phyloP scores from a whole-genome alignment of 176 grass and related monocot species.

The Aegilops bicornis region DNA sequence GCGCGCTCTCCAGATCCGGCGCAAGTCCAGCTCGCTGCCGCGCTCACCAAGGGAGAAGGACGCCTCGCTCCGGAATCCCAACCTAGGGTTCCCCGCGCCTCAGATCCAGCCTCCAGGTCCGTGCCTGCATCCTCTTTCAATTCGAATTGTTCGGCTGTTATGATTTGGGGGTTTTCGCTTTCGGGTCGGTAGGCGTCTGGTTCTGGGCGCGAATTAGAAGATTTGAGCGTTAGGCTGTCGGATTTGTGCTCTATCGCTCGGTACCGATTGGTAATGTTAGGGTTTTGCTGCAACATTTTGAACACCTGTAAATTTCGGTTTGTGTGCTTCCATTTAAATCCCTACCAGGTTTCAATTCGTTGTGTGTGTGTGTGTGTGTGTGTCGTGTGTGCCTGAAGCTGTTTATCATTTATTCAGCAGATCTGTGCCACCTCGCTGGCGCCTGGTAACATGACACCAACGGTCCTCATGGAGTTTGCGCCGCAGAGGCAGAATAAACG shows the following conservation, averaged over 20 bases:
- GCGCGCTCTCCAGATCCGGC: constrained; percentile 15
- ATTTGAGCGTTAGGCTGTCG: neutral
- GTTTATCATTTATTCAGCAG: constrained; percentile 16
- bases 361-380: neutral
- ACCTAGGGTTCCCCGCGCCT: neutral
- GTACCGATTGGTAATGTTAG: neutral
- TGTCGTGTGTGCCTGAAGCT: neutral
- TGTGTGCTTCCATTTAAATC: neutral
- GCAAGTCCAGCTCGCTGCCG: constrained; percentile 3
- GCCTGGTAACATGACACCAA: constrained; percentile 61
- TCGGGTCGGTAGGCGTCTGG: neutral
- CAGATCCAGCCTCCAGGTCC: constrained; percentile 47
- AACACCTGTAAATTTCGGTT: neutral
- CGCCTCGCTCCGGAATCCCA: neutral
- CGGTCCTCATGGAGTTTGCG: constrained; percentile 51
- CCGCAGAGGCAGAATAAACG: constrained; percentile 55
- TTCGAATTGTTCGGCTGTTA: neutral
- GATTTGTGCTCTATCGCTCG: neutral
- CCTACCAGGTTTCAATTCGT: neutral
- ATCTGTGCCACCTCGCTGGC: too few species aligned
- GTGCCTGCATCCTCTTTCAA: neutral
- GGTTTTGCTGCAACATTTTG: constrained; percentile 20
- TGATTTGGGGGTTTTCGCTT: neutral
- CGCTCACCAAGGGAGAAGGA: neutral
- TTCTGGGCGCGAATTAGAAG: constrained; percentile 16